Percentiles rank a stretch among this genome's conserved stretches.
These are phyloP conservation scores for Tylopilus rubrobrunneus DNA, from an alignment of 768 basidiomycete genomes.

Conservation along the genomic window DNA sequence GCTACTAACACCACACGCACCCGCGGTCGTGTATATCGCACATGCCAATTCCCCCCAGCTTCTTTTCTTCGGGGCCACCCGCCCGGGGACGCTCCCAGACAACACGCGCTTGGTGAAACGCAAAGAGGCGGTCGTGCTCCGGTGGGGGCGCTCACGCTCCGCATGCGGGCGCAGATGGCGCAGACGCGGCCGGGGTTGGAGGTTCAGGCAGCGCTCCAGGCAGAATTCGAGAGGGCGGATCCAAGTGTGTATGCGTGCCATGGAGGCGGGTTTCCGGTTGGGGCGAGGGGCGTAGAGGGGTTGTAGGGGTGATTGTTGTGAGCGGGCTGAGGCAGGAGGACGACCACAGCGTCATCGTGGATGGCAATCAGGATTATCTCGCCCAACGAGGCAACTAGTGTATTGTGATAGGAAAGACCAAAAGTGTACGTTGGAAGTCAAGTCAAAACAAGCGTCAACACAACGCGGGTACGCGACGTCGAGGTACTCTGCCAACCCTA, in stretches of 20 bases:
- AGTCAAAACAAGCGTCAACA: conserved; percentile 28
- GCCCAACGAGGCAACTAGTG: too few species aligned
- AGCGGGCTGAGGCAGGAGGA: conserved; percentile 30
- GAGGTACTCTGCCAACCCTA: too few species aligned
- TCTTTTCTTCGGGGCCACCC: conserved; percentile 29
- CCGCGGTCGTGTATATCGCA: conserved; percentile 10
- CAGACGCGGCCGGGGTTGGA: conserved; percentile 17
- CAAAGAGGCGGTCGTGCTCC: conserved; percentile 29
- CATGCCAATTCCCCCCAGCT: conserved; percentile 29
- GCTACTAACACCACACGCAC: conserved; percentile 12
- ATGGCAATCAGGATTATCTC: conserved; percentile 25
- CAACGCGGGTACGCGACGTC: conserved; percentile 27
- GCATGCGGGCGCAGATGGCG: conserved; percentile 19
- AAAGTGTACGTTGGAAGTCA: too few species aligned
- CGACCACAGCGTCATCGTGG: conserved; percentile 31
- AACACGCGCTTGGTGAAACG: conserved; percentile 34
- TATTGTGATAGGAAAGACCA: too few species aligned
- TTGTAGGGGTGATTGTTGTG: conserved; percentile 35
- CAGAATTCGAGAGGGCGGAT: conserved; percentile 24
- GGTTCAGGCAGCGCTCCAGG: conserved; percentile 4
- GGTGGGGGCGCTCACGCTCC: conserved; percentile 30
- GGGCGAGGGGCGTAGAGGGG: conserved; percentile 33
- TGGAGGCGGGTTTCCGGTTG: conserved; percentile 33
- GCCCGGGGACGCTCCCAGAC: conserved; percentile 8
- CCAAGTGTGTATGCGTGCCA: conserved; percentile 29